Evolutionary conservation across 345 rosid genomes (phyloP), one percentile per base, ranked within the genome.

Genomic region (Syzygium jambos): DNA sequence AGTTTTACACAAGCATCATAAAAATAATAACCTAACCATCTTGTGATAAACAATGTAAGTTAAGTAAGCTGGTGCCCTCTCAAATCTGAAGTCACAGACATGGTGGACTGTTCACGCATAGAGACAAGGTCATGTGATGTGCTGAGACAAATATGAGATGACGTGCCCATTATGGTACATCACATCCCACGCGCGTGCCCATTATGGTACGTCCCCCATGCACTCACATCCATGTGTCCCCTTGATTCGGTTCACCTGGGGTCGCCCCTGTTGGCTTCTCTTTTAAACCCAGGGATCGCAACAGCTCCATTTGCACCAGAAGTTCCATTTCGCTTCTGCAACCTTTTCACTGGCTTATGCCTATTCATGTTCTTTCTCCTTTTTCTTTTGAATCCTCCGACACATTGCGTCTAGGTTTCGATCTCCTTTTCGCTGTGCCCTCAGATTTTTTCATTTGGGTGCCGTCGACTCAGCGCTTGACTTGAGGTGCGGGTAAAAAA

Each of bases 181-280:
- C 85, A 68, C 73, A 41, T 73, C 82, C 82, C 82, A 38, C 82
- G 38, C 82, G 82, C 49, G 82, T 41, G 49, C 49, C 82, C 49
- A 73, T 73, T 38, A 38, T 73, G 82, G 82, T 73, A 16, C 85
- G 51, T 19, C n/a, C 56, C 55, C 87, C 30, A 85, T 34, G 85
- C 89, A 55, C 85, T 85, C 85, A 16, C 88, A 59, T 54, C 52
- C 51, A 38, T 17, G 6, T 89, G 92, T 89, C 88, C 85, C 92
- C 89, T 52, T 73, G 88, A 88, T 91, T 89, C 85, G 89, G 29
- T 55, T 11, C 91, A 88, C 23, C 30, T 88, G 89, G 91, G 89
- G 82, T 82, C 90, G 23, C 59, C 86, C 86, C 27, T 84, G 82
- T 73, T 38, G 82, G 82, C 82, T 38, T 46, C 82, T 19, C 82